Evolutionary conservation across 208 protist species (phyloP), one percentile per base, ranked within the genome.

Genomic region (Novymonas esmeraldas): DNA sequence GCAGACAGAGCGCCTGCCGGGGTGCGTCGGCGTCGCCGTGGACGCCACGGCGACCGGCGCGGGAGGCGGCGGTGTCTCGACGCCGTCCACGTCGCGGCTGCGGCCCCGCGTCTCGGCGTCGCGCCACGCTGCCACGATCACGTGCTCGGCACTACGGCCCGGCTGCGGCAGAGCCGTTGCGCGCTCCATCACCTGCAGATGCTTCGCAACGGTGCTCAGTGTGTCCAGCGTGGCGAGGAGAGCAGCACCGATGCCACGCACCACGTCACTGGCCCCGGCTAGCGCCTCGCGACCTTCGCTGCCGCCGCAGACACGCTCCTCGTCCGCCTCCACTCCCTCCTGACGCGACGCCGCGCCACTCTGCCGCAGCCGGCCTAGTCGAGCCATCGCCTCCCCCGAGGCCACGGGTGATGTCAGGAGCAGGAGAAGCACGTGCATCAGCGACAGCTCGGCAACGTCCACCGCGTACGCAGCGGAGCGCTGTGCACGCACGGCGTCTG

Each of bases 381-480:
- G 34, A 33, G 50, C 52, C n/a, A 36, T 44, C 6, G 69, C 69
- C 16, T 66, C 69, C 0, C 69, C 69, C 6, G 44, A 55, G 5
- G 54, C 57, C 48, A 66, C 6, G 22, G 69, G 69, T 20, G 61
- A 38, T 10, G 52, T 36, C 4, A 63, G n/a, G 16, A 74, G 38
- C 42, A 74, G 50, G 41, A 74, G 52, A 20, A 74, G 36, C 44
- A 74, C 39, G 13, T 52, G 69, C 50, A 63, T 14, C 6, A 74
- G 39, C 6, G 29, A 13, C 16, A 74, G 60, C 24, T 54, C 36
- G 2, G 67, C 29, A 5, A 42, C 26, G 29, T 56, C 59, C 20
- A 42, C 33, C 2, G 63, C 46, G 39, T 63, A 45, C 11, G 34
- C 26, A 20, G 63, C 22, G 16, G 52, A 5, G 2, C 45, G 45